These are phyloP conservation scores for Lactarius deliciosus DNA, from an alignment of 768 basidiomycete genomes.

Conservation along the genomic window DNA sequence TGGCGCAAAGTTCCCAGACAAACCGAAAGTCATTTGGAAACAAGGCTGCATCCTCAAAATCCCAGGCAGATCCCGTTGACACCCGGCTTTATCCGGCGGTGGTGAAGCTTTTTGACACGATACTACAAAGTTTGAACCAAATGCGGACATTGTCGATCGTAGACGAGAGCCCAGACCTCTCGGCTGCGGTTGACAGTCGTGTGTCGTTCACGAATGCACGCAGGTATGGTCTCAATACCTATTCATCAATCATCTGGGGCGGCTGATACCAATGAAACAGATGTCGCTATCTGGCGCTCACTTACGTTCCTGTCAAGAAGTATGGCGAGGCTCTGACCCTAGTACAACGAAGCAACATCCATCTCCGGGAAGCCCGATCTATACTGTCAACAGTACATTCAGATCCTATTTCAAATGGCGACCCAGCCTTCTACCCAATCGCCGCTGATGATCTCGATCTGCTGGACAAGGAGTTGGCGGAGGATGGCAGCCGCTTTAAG, in stretches of 20 bases:
- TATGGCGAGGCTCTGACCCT: slow-evolving; percentile 73
- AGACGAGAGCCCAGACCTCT: slow-evolving; percentile 83
- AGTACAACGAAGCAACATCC: slow-evolving; percentile 66
- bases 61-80: slow-evolving; percentile 55
- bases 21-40: slow-evolving; percentile 31
- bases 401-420: slow-evolving; percentile 46
- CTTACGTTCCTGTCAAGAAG: slow-evolving; percentile 67
- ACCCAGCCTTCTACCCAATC: slow-evolving; percentile 58
- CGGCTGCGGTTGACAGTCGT: slow-evolving; percentile 73
- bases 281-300: slow-evolving; percentile 73
- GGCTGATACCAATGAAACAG: slow-evolving; percentile 38
- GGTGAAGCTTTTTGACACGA: slow-evolving; percentile 84
- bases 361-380: slow-evolving; percentile 70
- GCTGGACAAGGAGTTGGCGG: slow-evolving; percentile 53
- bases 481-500: slow-evolving; percentile 54
- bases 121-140: slow-evolving; percentile 81
- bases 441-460: slow-evolving; percentile 41
- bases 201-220: slow-evolving; percentile 72
- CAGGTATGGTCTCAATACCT: slow-evolving; percentile 46
- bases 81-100: slow-evolving; percentile 78
- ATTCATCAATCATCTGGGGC: neutral
- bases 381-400: slow-evolving; percentile 47
- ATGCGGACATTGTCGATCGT: slow-evolving; percentile 82
- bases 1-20: slow-evolving; percentile 40
- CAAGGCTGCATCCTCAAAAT: slow-evolving; percentile 32